These are phyloP conservation scores for Saccharomyces hybrid DNA, from an alignment of 1,139 yeast species.

Conservation along the genomic window DNA sequence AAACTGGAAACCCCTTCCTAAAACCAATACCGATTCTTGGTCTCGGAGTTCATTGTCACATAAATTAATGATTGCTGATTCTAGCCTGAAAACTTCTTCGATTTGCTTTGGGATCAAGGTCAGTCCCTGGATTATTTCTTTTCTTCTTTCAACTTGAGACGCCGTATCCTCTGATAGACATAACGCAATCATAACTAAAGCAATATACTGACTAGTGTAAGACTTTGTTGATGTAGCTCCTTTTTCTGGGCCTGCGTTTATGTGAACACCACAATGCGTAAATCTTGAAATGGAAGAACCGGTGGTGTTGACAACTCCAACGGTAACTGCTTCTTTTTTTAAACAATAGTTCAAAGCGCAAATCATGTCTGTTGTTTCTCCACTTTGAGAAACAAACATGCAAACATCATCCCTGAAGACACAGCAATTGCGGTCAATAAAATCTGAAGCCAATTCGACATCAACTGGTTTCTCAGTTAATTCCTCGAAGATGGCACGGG, in stretches of 20 bases:
- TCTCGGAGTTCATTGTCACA: slow-evolving; percentile 40
- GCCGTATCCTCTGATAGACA: slow-evolving; percentile 87
- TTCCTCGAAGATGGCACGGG: slow-evolving; percentile 93
- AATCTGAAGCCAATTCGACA: no score
- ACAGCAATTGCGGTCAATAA: no score
- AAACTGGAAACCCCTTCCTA: slow-evolving; percentile 96
- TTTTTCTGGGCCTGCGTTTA: slow-evolving; percentile 98
- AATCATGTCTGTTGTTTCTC: no score
- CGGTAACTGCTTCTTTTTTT: no score
- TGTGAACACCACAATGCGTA: slow-evolving; percentile 98
- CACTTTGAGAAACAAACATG: no score
- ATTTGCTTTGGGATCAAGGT: slow-evolving; percentile 81
- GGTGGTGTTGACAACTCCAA: slow-evolving; percentile 54
- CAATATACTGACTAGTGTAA: slow-evolving; percentile 95
- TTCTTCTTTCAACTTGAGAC: slow-evolving; percentile 64
- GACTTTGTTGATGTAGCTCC: slow-evolving; percentile 99
- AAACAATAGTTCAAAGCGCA: no score
- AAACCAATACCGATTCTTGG: no score
- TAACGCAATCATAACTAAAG: slow-evolving; percentile 57
- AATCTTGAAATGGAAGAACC: slow-evolving; percentile 94
- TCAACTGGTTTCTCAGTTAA: no score
- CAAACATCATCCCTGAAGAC: no score
- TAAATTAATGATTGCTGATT: slow-evolving; percentile 62
- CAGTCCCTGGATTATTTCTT: slow-evolving; percentile 81
- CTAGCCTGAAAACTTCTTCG: slow-evolving; percentile 63